Percentiles rank a stretch among this genome's conserved stretches.
Evolutionary conservation across 768 basidiomycete genomes (phyloP).

Genomic region (Heimioporus sp.): DNA sequence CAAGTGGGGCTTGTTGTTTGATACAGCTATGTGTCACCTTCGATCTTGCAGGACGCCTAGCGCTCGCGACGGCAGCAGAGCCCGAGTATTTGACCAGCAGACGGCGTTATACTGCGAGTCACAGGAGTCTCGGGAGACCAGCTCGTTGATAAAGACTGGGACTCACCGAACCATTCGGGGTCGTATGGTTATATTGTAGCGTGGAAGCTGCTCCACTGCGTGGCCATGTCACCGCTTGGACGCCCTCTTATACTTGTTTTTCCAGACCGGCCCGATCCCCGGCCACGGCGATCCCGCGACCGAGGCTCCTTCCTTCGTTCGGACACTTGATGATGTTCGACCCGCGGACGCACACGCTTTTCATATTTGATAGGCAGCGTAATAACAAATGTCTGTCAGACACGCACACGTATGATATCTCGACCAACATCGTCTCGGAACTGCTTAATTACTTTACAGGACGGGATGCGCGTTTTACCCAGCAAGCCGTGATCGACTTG

Average conservation of each 20-base stretch:
- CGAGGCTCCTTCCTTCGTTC: slow-evolving; percentile 55
- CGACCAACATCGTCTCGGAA: slow-evolving; percentile 55
- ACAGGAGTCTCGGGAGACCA: slow-evolving; percentile 74
- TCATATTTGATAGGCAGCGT: slow-evolving; percentile 73
- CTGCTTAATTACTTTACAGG: slow-evolving; percentile 65
- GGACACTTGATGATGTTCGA: slow-evolving; percentile 86
- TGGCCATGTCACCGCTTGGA: background rate
- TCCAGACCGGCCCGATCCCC: slow-evolving; percentile 21
- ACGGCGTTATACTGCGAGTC: slow-evolving; percentile 72
- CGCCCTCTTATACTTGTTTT: background rate
- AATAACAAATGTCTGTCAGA: slow-evolving; percentile 68
- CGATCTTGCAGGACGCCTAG: background rate
- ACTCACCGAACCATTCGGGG: slow-evolving; percentile 56
- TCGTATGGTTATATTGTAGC: slow-evolving; percentile 74
- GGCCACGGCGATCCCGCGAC: slow-evolving; percentile 28
- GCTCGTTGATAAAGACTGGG: slow-evolving; percentile 64
- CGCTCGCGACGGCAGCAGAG: slow-evolving; percentile 36
- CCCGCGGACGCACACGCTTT: slow-evolving; percentile 51
- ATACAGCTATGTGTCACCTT: slow-evolving; percentile 54
- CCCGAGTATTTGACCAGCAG: slow-evolving; percentile 76
- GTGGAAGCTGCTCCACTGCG: slow-evolving; percentile 72
- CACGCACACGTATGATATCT: slow-evolving; percentile 72
- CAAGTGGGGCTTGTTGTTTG: slow-evolving; percentile 70
- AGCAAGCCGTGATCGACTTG: slow-evolving; percentile 68
- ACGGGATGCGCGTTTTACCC: slow-evolving; percentile 71